These are phyloP conservation scores for Jimgerdemannia lactiflua DNA, from an alignment of 192 early-diverging fungal species.

Conservation along the genomic window DNA sequence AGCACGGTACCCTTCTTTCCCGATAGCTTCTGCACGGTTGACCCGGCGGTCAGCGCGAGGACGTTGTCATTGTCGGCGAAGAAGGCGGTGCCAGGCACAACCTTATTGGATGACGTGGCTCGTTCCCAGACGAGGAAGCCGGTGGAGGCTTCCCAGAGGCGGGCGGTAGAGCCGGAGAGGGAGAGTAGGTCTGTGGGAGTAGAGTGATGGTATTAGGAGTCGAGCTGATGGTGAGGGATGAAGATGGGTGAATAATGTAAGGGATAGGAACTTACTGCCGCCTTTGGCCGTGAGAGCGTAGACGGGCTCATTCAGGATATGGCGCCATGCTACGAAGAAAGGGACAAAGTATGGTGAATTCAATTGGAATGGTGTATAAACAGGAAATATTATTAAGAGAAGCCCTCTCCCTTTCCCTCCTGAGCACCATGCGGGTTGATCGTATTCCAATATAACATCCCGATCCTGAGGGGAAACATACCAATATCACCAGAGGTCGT, in stretches of 20 bases:
- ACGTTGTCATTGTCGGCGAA: not conserved
- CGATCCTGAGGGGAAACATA: constrained; percentile 20
- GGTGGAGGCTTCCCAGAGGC: constrained; percentile 30
- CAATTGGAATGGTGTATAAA: too few species aligned
- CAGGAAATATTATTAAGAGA: too few species aligned
- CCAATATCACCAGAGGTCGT: constrained; percentile 65
- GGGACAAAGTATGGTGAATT: not conserved
- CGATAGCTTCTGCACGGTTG: not conserved
- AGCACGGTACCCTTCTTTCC: not conserved
- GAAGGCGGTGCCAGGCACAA: not conserved
- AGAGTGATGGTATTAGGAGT: too few species aligned
- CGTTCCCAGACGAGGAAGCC: constrained; percentile 33
- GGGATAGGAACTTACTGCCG: constrained; percentile 45
- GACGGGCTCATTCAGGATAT: constrained; percentile 64
- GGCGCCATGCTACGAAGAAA: constrained; percentile 64
- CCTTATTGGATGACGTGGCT: not conserved
- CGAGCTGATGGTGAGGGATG: too few species aligned
- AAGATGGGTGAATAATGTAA: not conserved
- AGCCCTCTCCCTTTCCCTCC: too few species aligned
- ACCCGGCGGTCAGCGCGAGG: not conserved
- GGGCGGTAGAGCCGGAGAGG: constrained; percentile 21
- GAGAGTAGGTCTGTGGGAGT: constrained; percentile 17
- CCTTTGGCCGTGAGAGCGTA: constrained; percentile 38
- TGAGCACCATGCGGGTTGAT: not conserved
- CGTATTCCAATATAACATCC: not conserved